Percentiles rank a stretch among this genome's conserved stretches.
phyloP scores from a whole-genome alignment of 257 asterid genomes.

The Cinchona pubescens region DNA sequence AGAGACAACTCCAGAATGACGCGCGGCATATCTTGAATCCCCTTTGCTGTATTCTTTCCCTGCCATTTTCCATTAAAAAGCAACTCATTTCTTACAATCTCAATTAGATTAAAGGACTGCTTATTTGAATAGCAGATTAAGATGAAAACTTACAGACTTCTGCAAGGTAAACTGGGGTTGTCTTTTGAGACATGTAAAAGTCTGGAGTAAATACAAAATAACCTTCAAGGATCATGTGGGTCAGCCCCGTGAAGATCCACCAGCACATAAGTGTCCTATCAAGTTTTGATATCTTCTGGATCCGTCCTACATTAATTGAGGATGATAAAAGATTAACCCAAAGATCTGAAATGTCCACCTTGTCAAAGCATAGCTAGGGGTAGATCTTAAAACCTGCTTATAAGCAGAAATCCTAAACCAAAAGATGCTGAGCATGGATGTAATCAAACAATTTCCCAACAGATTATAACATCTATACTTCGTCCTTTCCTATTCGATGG shows the following conservation, averaged over 20 bases:
- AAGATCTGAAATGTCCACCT: background rate
- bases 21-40: conserved; percentile 82
- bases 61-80: conserved; percentile 27
- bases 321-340: background rate
- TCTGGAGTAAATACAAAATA: conserved; percentile 76
- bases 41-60: conserved; percentile 99
- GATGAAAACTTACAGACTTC: conserved; percentile 80
- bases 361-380: background rate
- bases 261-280: conserved; percentile 89
- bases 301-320: conserved; percentile 40
- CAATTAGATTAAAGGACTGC: background rate
- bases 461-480: background rate
- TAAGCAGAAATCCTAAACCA: background rate
- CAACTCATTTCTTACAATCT: background rate
- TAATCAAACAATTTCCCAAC: background rate
- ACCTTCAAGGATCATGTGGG: conserved; percentile 85
- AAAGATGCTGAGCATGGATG: background rate
- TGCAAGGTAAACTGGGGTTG: conserved; percentile 66
- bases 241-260: conserved; percentile 95
- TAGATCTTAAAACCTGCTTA: background rate
- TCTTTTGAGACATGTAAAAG: conserved; percentile 64
- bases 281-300: conserved; percentile 52
- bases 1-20: conserved; percentile 64
- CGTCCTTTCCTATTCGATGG: background rate
- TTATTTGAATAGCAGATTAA: background rate